phyloP scores from a whole-genome alignment of 2,329 filamentous ascomycete species.

The Diaporthe helianthi region DNA sequence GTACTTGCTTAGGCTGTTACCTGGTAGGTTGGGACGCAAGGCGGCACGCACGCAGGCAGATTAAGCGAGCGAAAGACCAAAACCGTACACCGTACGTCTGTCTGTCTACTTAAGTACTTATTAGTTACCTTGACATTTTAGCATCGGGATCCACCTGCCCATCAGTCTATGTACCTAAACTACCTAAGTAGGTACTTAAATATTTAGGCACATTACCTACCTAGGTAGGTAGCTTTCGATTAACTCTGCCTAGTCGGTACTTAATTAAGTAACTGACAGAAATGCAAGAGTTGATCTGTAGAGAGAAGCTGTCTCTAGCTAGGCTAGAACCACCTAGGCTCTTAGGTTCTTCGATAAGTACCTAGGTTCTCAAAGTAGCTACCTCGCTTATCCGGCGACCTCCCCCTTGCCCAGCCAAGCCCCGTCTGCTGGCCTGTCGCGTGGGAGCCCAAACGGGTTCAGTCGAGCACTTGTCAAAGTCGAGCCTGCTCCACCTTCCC shows the following conservation, averaged over 20 bases:
- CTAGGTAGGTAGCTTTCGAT: too few relatives aligned
- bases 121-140: neutral
- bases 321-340: neutral
- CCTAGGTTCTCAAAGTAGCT: too few relatives aligned
- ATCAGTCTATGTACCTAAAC: neutral
- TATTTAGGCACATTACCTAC: too few relatives aligned
- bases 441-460: conserved; percentile 15
- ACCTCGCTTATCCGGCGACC: neutral
- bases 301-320: neutral
- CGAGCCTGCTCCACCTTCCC: conserved; percentile 20
- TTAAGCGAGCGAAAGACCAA: conserved; percentile 17
- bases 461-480: neutral
- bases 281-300: too few relatives aligned
- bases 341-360: too few relatives aligned
- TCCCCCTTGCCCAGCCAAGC: conserved; percentile 5
- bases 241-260: too few relatives aligned
- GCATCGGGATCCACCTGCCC: neutral
- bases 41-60: neutral
- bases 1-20: too few relatives aligned
- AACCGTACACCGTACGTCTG: conserved; percentile 12
- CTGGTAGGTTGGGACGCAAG: conserved; percentile 3
- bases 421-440: neutral
- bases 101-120: too few relatives aligned
- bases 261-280: neutral
- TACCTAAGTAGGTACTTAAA: too few relatives aligned